Conservation (phyloP, 352 stramenopile species). For the Phytophthora citricola region DNA sequence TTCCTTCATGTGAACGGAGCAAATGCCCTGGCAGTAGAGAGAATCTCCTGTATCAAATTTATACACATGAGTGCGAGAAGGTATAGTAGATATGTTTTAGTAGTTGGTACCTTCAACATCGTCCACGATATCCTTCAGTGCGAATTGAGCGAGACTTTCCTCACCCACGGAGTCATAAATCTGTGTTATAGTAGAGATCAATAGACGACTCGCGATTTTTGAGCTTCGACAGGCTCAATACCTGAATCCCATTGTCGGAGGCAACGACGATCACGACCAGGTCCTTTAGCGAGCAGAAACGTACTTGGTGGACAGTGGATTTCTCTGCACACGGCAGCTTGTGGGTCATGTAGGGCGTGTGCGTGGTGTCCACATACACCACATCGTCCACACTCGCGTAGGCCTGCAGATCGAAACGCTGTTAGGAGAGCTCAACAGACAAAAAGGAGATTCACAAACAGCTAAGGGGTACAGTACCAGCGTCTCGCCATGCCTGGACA, state of each 20-base stretch:
- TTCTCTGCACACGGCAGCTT: conserved; percentile 59
- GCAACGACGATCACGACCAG: conserved; percentile 67
- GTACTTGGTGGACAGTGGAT: conserved; percentile 68
- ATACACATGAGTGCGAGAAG: conserved; percentile 1
- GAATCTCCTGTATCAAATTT: conserved; percentile 36
- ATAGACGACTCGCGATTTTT: neutral
- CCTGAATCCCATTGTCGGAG: conserved; percentile 64
- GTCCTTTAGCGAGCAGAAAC: conserved; percentile 56
- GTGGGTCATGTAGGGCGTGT: conserved; percentile 46
- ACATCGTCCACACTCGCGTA: conserved; percentile 59
- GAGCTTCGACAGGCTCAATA: conserved; percentile 9
- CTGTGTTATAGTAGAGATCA: conserved; percentile 23
- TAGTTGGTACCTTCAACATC: conserved; percentile 50
- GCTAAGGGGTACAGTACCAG: conserved; percentile 31
- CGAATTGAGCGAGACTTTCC: conserved; percentile 60
- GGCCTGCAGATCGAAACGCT: conserved; percentile 28
- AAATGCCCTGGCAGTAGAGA: conserved; percentile 72
- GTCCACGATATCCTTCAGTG: conserved; percentile 57
- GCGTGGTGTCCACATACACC: conserved; percentile 49
- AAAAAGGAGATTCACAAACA: neutral
- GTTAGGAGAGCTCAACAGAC: conserved; percentile 4
- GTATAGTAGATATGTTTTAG: neutral
- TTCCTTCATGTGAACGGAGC: conserved; percentile 54
- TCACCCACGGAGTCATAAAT: conserved; percentile 71
- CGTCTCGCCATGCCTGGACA: conserved; percentile 54